Percentiles rank a stretch among this genome's conserved stretches.
Conservation (phyloP, 1,284 basidiomycete genomes). For the Pascua guehoae region DNA sequence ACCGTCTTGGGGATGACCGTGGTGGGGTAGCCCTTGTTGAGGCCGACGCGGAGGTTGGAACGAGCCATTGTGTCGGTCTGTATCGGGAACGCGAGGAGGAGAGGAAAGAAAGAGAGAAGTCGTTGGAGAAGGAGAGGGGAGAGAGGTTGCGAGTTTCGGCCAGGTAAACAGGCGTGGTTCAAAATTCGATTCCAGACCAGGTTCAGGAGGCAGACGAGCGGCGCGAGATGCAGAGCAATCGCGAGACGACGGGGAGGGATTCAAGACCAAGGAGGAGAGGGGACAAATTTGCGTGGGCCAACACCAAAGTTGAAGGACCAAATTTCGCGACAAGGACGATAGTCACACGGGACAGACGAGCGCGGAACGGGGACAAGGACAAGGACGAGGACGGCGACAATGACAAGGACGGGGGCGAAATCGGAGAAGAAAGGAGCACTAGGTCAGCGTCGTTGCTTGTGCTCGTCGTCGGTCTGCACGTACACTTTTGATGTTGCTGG, state of each 20-base stretch:
- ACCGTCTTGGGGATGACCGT: constrained; percentile 74
- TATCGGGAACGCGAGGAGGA: background rate
- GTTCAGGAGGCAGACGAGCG: background rate
- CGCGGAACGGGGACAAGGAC: background rate
- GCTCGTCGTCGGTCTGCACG: background rate
- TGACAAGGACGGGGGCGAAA: background rate
- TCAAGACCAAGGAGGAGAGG: background rate
- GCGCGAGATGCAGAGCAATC: background rate
- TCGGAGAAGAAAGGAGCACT: background rate
- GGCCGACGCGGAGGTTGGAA: constrained; percentile 81
- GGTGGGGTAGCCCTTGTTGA: constrained; percentile 90
- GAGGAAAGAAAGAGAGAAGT: background rate
- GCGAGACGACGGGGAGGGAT: too few species aligned
- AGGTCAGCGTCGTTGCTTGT: constrained; percentile 8
- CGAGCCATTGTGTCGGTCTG: constrained; percentile 18
- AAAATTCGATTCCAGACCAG: background rate
- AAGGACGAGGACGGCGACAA: background rate
- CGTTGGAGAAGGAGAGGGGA: background rate
- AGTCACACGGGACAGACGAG: background rate
- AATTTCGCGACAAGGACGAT: too few species aligned
- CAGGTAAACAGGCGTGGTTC: background rate
- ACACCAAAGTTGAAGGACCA: too few species aligned
- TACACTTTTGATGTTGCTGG: constrained; percentile 14
- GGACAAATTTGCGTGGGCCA: too few species aligned
- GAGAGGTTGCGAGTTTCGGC: background rate